Evolutionary conservation across 2,329 filamentous ascomycete genomes (phyloP).

Genomic region (Atkinsonella hypoxylon): DNA sequence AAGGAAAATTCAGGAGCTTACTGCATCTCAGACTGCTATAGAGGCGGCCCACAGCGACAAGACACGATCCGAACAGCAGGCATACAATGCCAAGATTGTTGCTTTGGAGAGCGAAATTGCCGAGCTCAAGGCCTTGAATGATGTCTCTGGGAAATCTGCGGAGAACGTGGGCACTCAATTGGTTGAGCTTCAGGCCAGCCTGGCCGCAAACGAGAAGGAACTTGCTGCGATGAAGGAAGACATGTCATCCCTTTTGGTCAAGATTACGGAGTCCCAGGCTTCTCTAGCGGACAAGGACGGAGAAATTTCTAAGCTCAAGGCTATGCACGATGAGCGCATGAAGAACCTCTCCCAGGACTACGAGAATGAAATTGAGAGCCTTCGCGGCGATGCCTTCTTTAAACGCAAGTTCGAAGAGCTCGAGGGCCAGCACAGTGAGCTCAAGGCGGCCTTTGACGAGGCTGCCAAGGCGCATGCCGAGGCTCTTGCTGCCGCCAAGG

Average conservation of each 20-base stretch:
- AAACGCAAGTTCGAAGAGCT: constrained; percentile 52
- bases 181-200: constrained; percentile 24
- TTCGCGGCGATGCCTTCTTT: constrained; percentile 51
- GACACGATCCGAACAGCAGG: constrained; percentile 31
- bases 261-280: constrained; percentile 34
- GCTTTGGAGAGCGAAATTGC: constrained; percentile 39
- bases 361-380: constrained; percentile 51
- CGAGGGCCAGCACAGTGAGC: constrained; percentile 42
- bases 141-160: constrained; percentile 34
- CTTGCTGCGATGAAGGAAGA: constrained; percentile 32
- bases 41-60: constrained; percentile 33
- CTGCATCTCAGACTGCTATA: constrained; percentile 32
- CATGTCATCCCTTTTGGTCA: constrained; percentile 32
- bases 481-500: constrained; percentile 30
- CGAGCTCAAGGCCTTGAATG: constrained; percentile 36
- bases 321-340: constrained; percentile 45
- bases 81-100: constrained; percentile 32
- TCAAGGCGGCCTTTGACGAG: constrained; percentile 25
- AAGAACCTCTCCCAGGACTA: constrained; percentile 48
- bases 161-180: constrained; percentile 27
- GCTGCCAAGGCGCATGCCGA: constrained; percentile 27
- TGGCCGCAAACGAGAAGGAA: constrained; percentile 32
- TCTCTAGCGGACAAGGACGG: constrained; percentile 36
- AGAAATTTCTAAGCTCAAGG: constrained; percentile 38
- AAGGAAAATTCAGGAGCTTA: constrained; percentile 41